phyloP scores from a whole-genome alignment of 768 basidiomycete species.

The Mycena latifolia region DNA sequence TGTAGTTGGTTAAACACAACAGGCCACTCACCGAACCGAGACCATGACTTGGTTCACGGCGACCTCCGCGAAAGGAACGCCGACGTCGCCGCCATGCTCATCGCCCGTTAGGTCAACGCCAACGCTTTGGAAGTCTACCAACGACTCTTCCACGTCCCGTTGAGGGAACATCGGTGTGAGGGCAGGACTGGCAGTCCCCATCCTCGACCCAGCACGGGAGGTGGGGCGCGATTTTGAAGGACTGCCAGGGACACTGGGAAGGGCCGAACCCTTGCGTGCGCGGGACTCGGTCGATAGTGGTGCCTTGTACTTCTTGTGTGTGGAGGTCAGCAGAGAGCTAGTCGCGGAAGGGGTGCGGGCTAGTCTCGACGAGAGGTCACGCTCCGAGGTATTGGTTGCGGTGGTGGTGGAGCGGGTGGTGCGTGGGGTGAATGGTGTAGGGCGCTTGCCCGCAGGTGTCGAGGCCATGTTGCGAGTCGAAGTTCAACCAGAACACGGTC shows the following conservation, averaged over 20 bases:
- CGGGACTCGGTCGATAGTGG: slow-evolving; percentile 62
- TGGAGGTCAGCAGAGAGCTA: slow-evolving; percentile 44
- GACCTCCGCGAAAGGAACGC: slow-evolving; percentile 64
- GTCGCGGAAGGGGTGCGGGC: slow-evolving; percentile 20
- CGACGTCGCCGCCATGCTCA: slow-evolving; percentile 33
- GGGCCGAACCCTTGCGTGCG: slow-evolving; percentile 32
- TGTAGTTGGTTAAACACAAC: slow-evolving; percentile 9
- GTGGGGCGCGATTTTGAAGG: slow-evolving; percentile 41
- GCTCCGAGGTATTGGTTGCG: slow-evolving; percentile 11
- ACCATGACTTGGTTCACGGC: slow-evolving; percentile 90
- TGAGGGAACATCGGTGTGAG: slow-evolving; percentile 43
- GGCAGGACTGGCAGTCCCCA: slow-evolving; percentile 26
- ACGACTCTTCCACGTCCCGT: slow-evolving; percentile 65
- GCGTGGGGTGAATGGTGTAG: slow-evolving; percentile 34
- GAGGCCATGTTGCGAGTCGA: slow-evolving; percentile 8
- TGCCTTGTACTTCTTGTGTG: slow-evolving; percentile 79
- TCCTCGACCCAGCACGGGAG: slow-evolving; percentile 32
- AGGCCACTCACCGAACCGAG: slow-evolving; percentile 72
- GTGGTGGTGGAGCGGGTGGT: slow-evolving; percentile 19
- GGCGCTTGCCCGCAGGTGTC: slow-evolving; percentile 26
- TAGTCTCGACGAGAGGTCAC: slow-evolving; percentile 30
- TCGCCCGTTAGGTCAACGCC: slow-evolving; percentile 75
- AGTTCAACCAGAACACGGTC: slow-evolving; percentile 11
- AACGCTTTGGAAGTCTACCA: slow-evolving; percentile 81
- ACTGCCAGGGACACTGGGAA: slow-evolving; percentile 30